Base-by-base conservation (phyloP, 164 flowering plant genomes). In the Echeveria elegans region DNA sequence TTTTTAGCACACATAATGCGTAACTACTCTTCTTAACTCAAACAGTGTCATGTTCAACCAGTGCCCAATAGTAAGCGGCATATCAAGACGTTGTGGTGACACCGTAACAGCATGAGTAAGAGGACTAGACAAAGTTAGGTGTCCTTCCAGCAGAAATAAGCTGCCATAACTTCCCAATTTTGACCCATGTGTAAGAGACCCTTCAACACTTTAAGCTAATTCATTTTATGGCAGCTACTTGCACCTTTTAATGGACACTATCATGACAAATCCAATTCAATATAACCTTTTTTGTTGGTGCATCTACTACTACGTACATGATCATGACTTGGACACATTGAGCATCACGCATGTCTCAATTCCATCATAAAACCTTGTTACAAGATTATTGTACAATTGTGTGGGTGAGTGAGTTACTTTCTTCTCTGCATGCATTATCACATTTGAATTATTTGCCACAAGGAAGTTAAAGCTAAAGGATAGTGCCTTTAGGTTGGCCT, bases 21-120 rank as follows among this genome's bases (percentile, higher is more conserved):
- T 28, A 50, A 50, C 60, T 26, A 53, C 60, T 53, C 31, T 24
- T 8, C 15, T 53, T 53, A 31, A 53, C 60, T 5, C 56, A 5
- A 19, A 21, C 56, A 50, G 56, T 50, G 56, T n/a, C 23, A 5
- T 1, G 56, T 50, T 53, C 60, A 53, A 53, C 60, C 12, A 24
- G 60, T 53, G n/a, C n/a, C n/a, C n/a, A n/a, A n/a, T n/a, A 53
- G 60, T 53, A 53, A 53, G 31, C 16, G 18, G 60, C 60, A 53
- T 28, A 53, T 53, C 31, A 11, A 24, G 60, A 24, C 56, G 24
- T 50, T 50, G 24, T 5, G 10, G 2, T 21, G 26, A 50, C 56
- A n/a, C n/a, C n/a, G n/a, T n/a, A n/a, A n/a, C 11, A 40, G 2
- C 10, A n/a, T n/a, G n/a, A n/a, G n/a, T n/a, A n/a, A n/a, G 56